Base-by-base conservation (phyloP, 805 yeast genomes). In the Teunomyces atbi region DNA sequence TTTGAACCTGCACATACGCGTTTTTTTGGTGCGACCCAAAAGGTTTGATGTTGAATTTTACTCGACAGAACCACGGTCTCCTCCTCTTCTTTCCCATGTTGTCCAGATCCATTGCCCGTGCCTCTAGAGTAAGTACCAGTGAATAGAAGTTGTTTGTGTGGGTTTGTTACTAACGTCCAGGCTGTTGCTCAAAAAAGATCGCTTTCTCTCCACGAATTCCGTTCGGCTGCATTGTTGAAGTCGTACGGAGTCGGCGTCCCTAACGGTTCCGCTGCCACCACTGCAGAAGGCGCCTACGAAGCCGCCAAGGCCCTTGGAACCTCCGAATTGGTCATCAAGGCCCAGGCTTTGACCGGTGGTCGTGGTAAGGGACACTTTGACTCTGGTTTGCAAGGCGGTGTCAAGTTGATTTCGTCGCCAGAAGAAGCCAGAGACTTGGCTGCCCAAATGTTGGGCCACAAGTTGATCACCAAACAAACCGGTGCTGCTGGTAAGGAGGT, bases 341-440 rank as follows among this genome's bases (percentile, higher is more conserved):
- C 99, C 51, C 99, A 94, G 76, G 97, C 97, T 41, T 80, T 94
- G 63, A 91, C 99, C 49, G 99, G 99, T 74, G 99, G 99, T 65
- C 85, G 99, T 74, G 99, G 99, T 74, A 94, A 94, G 73, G 99
- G 99, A 54, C 91, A 89, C 71, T 91, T 94, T 57, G 97, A 91
- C 74, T 84, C 83, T 60, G 99, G 99, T 44, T 82, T 89, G 66
- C 83, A 92, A 75, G 96, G 97, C 43, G 99, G 99, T 77, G 97
- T 94, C 62, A 86, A 89, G 74, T 78, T 94, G 71, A 88, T 89
- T 58, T 76, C 84, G 48, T 76, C 91, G 47, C 83, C 97, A 37
- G 86, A 85, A 63, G 91, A 92, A 75, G 97, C 96, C 49, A 78
- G 77, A 69, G 86, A 85, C 65, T 78, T 88, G 62, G 94, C 98